phyloP scores from a whole-genome alignment of 169 alveolate genomes.

The Amoebophrya sp. region DNA sequence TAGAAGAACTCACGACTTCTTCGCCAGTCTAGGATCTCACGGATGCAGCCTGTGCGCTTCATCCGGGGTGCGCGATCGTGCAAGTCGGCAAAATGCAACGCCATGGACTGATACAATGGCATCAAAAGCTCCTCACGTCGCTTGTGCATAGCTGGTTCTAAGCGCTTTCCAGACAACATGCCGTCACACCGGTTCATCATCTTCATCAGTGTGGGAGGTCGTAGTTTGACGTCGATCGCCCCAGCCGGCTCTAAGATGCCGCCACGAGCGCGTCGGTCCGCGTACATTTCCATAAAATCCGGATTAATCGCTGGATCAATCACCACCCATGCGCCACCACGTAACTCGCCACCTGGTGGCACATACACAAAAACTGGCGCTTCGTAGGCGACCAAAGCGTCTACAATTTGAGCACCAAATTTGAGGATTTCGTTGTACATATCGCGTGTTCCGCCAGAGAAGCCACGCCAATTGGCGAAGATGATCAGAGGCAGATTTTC shows the following conservation, averaged over 20 bases:
- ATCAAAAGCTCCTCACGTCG: not conserved
- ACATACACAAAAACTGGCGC: conserved; percentile 64
- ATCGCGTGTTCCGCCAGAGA: conserved; percentile 73
- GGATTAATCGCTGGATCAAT: conserved; percentile 64
- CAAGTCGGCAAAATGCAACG: not conserved
- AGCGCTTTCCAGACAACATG: not conserved
- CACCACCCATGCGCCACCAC: conserved; percentile 74
- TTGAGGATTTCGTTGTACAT: conserved; percentile 62
- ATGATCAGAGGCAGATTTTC: conserved; percentile 62
- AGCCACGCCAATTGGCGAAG: conserved; percentile 64
- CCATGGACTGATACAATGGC: not conserved
- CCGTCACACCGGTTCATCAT: not conserved
- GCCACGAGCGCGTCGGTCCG: conserved; percentile 58
- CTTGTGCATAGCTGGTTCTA: not conserved
- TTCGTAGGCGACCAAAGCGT: conserved; percentile 62
- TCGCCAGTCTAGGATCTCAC: not conserved
- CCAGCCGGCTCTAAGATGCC: conserved; percentile 66
- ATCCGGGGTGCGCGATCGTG: not conserved
- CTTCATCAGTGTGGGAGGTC: not conserved
- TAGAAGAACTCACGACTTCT: not conserved
- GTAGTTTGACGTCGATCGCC: not conserved
- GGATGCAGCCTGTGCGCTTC: not conserved
- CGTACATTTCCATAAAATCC: conserved; percentile 52
- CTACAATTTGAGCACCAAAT: conserved; percentile 68
- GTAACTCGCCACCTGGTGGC: conserved; percentile 61